phyloP scores from a whole-genome alignment of 768 basidiomycete species.

The Pilatotrama ljubarskyi region DNA sequence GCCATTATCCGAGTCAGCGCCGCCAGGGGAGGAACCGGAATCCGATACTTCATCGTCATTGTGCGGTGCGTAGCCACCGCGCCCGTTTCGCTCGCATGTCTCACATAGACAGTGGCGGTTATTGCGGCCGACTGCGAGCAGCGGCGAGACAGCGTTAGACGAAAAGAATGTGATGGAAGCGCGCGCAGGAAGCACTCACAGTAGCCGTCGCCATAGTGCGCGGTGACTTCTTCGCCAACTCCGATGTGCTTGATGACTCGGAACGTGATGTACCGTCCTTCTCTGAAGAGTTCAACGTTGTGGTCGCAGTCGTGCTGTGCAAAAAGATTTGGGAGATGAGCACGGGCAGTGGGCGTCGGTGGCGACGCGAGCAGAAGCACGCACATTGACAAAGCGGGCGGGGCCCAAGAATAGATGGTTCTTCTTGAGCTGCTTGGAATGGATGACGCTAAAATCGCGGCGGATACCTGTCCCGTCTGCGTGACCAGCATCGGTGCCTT shows the following conservation, averaged over 20 bases:
- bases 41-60: slow-evolving; percentile 49
- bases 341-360: slow-evolving; percentile 4
- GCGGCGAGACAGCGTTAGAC: slow-evolving; percentile 24
- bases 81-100: slow-evolving; percentile 75
- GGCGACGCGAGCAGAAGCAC: slow-evolving; percentile 31
- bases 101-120: slow-evolving; percentile 83
- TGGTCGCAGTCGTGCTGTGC: slow-evolving; percentile 85
- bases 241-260: slow-evolving; percentile 76
- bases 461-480: slow-evolving; percentile 60
- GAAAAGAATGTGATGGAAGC: slow-evolving; percentile 8
- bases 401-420: slow-evolving; percentile 90
- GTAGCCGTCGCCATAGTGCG: slow-evolving; percentile 89
- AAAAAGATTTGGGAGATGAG: slow-evolving; percentile 5
- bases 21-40: slow-evolving; percentile 41
- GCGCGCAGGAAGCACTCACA: slow-evolving; percentile 52
- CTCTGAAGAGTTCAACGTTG: slow-evolving; percentile 86
- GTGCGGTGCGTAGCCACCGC: slow-evolving; percentile 70
- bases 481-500: slow-evolving; percentile 70
- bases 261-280: slow-evolving; percentile 89
- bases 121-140: slow-evolving; percentile 55
- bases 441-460: slow-evolving; percentile 88
- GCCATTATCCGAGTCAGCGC: slow-evolving; percentile 38
- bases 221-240: slow-evolving; percentile 84
- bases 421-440: slow-evolving; percentile 89
- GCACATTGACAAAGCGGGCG: slow-evolving; percentile 89